These are phyloP conservation scores for Arthrinium phaeospermum DNA, from an alignment of 2,329 filamentous ascomycete genomes.

Conservation along the genomic window DNA sequence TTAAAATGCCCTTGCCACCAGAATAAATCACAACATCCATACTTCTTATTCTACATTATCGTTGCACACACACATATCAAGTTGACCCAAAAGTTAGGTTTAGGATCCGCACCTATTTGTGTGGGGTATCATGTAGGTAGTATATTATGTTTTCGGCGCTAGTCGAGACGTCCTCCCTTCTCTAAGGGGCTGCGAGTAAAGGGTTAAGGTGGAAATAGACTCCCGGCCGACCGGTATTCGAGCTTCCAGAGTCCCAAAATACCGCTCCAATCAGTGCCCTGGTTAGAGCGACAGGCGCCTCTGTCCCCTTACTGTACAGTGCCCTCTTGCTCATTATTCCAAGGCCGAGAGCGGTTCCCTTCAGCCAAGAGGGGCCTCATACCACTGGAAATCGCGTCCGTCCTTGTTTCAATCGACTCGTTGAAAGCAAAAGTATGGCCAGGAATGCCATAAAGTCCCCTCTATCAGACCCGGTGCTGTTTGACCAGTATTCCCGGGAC, in stretches of 20 bases:
- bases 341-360: neutral
- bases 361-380: neutral
- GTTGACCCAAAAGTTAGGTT: neutral
- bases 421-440: neutral
- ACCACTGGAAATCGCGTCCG: neutral
- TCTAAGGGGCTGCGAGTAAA: neutral
- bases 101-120: neutral
- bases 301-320: neutral
- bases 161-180: constrained; percentile 1
- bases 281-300: neutral
- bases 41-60: neutral
- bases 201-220: neutral
- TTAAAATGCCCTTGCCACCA: neutral
- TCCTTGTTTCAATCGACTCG: neutral
- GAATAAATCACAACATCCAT: neutral
- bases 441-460: neutral
- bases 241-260: neutral
- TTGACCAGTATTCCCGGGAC: neutral
- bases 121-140: constrained; percentile 14
- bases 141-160: constrained; percentile 7
- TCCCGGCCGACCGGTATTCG: neutral
- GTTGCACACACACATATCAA: neutral
- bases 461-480: neutral
- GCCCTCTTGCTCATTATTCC: neutral
- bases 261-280: neutral